These are phyloP conservation scores for Phoma herbarum DNA, from an alignment of 2,329 filamentous ascomycete genomes.

Conservation along the genomic window DNA sequence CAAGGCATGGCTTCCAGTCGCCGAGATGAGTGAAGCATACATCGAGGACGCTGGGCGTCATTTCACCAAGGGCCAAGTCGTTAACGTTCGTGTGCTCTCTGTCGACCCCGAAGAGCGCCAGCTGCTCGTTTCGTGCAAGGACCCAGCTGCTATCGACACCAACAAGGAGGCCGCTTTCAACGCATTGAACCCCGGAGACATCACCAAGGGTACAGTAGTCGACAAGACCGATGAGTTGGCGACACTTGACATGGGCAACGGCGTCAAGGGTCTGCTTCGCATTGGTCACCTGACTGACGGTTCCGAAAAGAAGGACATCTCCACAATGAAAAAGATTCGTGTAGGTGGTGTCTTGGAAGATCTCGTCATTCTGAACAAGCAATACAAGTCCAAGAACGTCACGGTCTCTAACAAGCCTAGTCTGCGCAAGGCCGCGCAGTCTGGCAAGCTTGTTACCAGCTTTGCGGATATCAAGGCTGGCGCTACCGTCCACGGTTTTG, in stretches of 20 bases:
- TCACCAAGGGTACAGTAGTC: slow-evolving; percentile 75
- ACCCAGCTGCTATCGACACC: slow-evolving; percentile 79
- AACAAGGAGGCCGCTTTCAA: slow-evolving; percentile 78
- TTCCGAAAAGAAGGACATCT: slow-evolving; percentile 77
- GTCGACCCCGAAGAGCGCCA: slow-evolving; percentile 75
- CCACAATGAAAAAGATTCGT: slow-evolving; percentile 79
- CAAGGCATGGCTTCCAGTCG: slow-evolving; percentile 86
- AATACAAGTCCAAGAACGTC: slow-evolving; percentile 77
- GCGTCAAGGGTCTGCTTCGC: slow-evolving; percentile 79
- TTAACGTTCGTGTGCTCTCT: slow-evolving; percentile 86
- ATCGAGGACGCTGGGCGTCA: slow-evolving; percentile 89
- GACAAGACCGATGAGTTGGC: slow-evolving; percentile 56
- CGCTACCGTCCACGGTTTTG: slow-evolving; percentile 76
- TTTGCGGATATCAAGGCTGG: slow-evolving; percentile 78
- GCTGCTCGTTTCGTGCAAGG: slow-evolving; percentile 92
- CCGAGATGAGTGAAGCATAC: slow-evolving; percentile 97
- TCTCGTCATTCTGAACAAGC: slow-evolving; percentile 86
- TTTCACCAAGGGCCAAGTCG: slow-evolving; percentile 88
- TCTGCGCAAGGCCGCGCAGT: slow-evolving; percentile 77
- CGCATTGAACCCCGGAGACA: slow-evolving; percentile 73
- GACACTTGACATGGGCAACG: slow-evolving; percentile 77
- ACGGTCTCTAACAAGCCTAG: slow-evolving; percentile 84
- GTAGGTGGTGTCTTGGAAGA: slow-evolving; percentile 85
- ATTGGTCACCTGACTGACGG: slow-evolving; percentile 86
- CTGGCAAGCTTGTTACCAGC: slow-evolving; percentile 73